A percentile compares a stretch with the other conserved stretches of the same genome.
Conservation (phyloP, 2,329 filamentous ascomycete genomes). For the Apiospora rasikravindrae region DNA sequence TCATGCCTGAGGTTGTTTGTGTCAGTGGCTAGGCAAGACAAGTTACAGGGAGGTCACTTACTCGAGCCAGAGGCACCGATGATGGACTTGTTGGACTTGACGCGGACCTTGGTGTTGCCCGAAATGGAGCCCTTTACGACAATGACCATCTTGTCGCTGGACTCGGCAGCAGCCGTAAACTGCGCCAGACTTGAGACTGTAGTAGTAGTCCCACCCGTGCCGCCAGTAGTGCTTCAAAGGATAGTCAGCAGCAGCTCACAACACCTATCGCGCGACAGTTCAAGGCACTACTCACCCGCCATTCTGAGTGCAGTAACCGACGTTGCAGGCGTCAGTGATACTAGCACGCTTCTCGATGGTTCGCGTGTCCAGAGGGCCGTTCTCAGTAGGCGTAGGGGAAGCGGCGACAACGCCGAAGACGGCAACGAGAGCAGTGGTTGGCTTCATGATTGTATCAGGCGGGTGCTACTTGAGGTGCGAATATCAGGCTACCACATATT, state of each 20-base stretch:
- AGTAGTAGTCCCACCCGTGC: conserved; percentile 58
- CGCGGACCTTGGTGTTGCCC: conserved; percentile 46
- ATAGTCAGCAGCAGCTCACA: neutral
- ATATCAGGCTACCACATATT: neutral
- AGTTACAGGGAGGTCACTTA: conserved; percentile 27
- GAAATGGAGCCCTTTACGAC: conserved; percentile 52
- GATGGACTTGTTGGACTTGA: conserved; percentile 57
- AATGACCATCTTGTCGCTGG: conserved; percentile 51
- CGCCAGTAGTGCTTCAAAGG: conserved; percentile 53
- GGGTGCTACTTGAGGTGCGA: neutral
- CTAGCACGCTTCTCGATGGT: conserved; percentile 31
- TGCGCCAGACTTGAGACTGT: conserved; percentile 58
- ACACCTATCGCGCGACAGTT: neutral
- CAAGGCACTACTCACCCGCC: conserved; percentile 25
- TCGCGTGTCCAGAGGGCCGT: conserved; percentile 27
- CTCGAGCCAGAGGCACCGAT: conserved; percentile 48
- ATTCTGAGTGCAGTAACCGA: conserved; percentile 31
- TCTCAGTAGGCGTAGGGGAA: conserved; percentile 28
- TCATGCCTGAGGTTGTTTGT: conserved; percentile 36
- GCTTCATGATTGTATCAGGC: conserved; percentile 29
- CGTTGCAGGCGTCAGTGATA: conserved; percentile 30
- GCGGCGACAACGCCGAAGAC: conserved; percentile 30
- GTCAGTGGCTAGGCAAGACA: neutral
- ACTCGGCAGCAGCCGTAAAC: conserved; percentile 54
- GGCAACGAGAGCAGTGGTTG: conserved; percentile 27